phyloP scores from a whole-genome alignment of 441 rosid species.

The Syzygium syzygioides region DNA sequence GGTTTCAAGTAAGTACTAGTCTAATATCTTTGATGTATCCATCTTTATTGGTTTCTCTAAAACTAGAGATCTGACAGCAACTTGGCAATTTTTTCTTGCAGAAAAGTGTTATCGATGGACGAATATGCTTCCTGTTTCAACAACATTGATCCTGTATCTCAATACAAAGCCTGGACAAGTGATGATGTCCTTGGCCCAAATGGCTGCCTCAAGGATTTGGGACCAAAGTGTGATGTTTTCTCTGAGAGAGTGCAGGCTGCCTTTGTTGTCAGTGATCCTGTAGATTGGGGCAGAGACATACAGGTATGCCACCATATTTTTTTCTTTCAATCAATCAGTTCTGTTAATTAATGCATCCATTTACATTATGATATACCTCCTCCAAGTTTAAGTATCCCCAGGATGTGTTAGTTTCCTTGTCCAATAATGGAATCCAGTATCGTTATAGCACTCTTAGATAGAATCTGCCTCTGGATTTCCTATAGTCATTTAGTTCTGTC shows the following conservation, averaged over 20 bases:
- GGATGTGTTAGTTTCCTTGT: neutral
- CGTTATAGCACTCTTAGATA: neutral
- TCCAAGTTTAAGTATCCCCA: neutral
- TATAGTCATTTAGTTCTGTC: neutral
- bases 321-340: neutral
- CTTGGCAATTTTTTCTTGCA: conserved; percentile 12
- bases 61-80: neutral
- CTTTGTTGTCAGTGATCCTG: conserved; percentile 55
- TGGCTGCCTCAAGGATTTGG: neutral
- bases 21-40: neutral
- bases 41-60: neutral
- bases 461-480: neutral
- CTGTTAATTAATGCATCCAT: neutral
- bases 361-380: neutral
- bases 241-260: conserved; percentile 39
- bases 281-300: conserved; percentile 63
- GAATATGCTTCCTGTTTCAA: conserved; percentile 43
- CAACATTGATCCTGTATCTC: conserved; percentile 48
- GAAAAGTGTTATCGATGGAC: conserved; percentile 46
- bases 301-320: conserved; percentile 22
- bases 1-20: conserved; percentile 44
- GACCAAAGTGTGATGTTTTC: conserved; percentile 15
- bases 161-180: conserved; percentile 42
- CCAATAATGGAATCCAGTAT: neutral
- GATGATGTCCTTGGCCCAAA: conserved; percentile 6